Percentiles rank a stretch among this genome's conserved stretches.
phyloP scores from a whole-genome alignment of 106 monocot genomes.

The Narthecium ossifragum region DNA sequence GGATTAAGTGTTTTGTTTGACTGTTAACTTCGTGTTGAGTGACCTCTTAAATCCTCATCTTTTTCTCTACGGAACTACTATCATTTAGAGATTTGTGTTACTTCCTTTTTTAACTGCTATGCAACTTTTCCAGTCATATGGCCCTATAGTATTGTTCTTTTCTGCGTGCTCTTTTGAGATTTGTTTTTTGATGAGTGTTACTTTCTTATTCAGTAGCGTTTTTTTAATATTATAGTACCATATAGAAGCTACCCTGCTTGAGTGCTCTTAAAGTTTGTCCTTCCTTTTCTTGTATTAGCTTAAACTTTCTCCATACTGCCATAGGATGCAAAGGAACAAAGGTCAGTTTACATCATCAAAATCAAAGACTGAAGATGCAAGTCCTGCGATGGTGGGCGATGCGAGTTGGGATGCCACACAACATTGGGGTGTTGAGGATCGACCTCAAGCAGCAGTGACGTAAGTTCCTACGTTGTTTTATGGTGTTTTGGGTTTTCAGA shows the following conservation, averaged over 20 bases:
- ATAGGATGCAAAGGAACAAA: constrained; percentile 86
- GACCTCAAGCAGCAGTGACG: constrained; percentile 63
- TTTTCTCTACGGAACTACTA: too few relatives aligned
- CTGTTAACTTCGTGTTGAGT: too few relatives aligned
- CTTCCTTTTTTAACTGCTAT: too few relatives aligned
- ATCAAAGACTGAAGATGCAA: constrained; percentile 73
- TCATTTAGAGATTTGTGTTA: too few relatives aligned
- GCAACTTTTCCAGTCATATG: too few relatives aligned
- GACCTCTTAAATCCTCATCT: too few relatives aligned
- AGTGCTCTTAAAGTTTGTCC: not conserved
- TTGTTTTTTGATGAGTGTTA: not conserved
- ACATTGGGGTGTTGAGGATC: constrained; percentile 61
- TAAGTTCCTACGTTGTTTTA: constrained; percentile 24
- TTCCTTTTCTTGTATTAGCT: not conserved
- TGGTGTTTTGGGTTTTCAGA: not conserved
- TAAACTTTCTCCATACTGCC: constrained; percentile 7
- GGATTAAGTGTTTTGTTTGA: too few relatives aligned
- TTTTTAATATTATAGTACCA: not conserved
- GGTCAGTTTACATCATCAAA: constrained; percentile 95
- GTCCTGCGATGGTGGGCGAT: constrained; percentile 20
- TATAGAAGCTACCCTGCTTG: not conserved
- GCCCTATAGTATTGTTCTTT: too few relatives aligned
- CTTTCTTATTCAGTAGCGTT: not conserved
- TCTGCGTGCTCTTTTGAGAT: too few relatives aligned
- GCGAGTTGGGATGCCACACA: constrained; percentile 51